These are phyloP conservation scores for Fusarium nisikadoi DNA, from an alignment of 2,329 filamentous ascomycete species.

Conservation along the genomic window DNA sequence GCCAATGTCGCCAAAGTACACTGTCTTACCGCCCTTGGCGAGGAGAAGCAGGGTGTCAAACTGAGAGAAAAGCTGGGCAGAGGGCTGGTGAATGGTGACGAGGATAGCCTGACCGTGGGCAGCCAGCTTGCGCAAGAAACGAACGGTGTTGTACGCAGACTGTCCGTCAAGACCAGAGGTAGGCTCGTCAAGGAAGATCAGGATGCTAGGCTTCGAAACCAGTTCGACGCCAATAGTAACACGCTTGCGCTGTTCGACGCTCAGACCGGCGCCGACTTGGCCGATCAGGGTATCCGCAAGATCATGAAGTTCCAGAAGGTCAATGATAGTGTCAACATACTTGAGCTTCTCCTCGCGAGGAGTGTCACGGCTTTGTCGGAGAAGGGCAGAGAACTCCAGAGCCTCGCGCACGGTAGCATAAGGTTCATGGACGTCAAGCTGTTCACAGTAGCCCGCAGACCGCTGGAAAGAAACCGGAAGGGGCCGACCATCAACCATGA, in stretches of 20 bases:
- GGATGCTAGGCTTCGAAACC: conserved; percentile 67
- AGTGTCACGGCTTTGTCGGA: conserved; percentile 75
- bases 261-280: conserved; percentile 61
- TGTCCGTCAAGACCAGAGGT: conserved; percentile 75
- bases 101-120: conserved; percentile 74
- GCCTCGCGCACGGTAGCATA: conserved; percentile 81
- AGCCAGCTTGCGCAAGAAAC: conserved; percentile 73
- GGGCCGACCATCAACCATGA: conserved; percentile 79
- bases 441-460: conserved; percentile 83
- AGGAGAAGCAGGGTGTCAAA: conserved; percentile 75
- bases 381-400: conserved; percentile 76
- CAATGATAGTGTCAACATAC: conserved; percentile 83
- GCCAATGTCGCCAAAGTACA: conserved; percentile 75
- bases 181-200: conserved; percentile 72
- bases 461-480: conserved; percentile 80
- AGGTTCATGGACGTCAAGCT: conserved; percentile 81
- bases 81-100: conserved; percentile 78
- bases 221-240: conserved; percentile 71
- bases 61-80: conserved; percentile 71
- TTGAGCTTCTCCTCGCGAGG: conserved; percentile 74
- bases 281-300: conserved; percentile 61
- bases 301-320: conserved; percentile 64
- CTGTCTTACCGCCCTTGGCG: conserved; percentile 71
- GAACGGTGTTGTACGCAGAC: conserved; percentile 72
- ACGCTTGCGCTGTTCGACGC: conserved; percentile 63